Evolutionary conservation across 2,329 filamentous ascomycete genomes (phyloP).

Genomic region (Pseudocercospora vitis): DNA sequence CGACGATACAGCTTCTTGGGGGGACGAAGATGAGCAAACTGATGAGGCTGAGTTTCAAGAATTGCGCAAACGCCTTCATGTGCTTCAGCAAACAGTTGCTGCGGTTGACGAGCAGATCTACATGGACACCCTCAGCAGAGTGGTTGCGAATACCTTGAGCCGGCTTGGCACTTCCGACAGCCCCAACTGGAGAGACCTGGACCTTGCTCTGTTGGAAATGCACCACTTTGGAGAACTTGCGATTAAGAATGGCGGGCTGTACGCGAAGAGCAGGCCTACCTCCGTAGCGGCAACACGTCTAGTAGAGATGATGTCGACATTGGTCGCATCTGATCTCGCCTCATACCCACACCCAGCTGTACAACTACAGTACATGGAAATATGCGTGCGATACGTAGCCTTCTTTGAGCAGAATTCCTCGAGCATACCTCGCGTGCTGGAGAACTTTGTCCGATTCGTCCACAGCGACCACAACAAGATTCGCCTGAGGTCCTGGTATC

Average conservation of each 20-base stretch:
- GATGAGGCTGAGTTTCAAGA: constrained; percentile 98
- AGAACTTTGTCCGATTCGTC: constrained; percentile 86
- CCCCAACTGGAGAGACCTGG: constrained; percentile 92
- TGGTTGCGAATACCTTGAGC: constrained; percentile 85
- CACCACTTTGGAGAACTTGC: constrained; percentile 92
- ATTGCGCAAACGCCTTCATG: constrained; percentile 82
- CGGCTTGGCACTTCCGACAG: constrained; percentile 71
- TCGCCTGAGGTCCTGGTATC: constrained; percentile 90
- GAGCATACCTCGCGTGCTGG: constrained; percentile 81
- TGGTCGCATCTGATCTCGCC: constrained; percentile 89
- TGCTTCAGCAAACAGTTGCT: constrained; percentile 88
- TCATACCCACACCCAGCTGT: constrained; percentile 87
- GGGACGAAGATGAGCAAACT: constrained; percentile 88
- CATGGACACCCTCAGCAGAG: constrained; percentile 79
- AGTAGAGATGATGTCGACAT: constrained; percentile 88
- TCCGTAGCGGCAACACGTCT: constrained; percentile 77
- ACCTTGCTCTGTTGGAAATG: constrained; percentile 93
- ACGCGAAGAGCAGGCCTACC: constrained; percentile 78
- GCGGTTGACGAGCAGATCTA: constrained; percentile 85
- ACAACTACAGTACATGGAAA: constrained; percentile 96
- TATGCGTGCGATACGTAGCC: constrained; percentile 87
- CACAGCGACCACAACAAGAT: constrained; percentile 87
- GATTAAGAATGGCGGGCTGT: constrained; percentile 83
- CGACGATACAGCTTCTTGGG: constrained; percentile 92
- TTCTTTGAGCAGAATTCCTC: constrained; percentile 86